These are phyloP conservation scores for Diaporthe sp. DNA, from an alignment of 2,329 filamentous ascomycete species.

Conservation along the genomic window DNA sequence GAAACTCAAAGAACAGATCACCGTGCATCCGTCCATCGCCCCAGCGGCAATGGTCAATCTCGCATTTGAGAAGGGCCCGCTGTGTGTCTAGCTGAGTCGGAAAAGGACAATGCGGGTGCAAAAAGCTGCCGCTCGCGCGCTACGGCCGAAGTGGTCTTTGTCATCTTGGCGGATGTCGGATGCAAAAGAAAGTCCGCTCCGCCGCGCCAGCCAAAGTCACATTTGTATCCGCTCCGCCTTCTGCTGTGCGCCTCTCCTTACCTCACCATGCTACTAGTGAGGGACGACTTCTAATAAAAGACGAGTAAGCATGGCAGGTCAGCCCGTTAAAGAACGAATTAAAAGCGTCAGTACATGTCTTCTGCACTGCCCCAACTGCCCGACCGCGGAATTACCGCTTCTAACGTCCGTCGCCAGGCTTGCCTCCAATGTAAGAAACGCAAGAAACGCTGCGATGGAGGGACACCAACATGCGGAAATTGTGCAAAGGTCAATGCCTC, in stretches of 20 bases:
- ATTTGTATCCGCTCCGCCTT: conserved; percentile 19
- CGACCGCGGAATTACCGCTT: neutral
- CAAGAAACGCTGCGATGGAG: conserved; percentile 20
- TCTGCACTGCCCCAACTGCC: neutral
- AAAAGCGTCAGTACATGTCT: neutral
- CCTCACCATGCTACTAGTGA: neutral
- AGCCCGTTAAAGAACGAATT: neutral
- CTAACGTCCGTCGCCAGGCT: neutral
- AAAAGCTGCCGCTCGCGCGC: neutral
- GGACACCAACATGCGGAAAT: neutral
- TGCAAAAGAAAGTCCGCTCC: conserved; percentile 7
- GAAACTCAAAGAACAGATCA: no score
- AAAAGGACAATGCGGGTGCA: neutral
- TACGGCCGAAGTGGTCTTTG: neutral
- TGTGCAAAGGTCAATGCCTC: neutral
- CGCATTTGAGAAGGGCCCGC: no score
- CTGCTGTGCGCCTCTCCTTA: neutral
- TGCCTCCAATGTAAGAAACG: neutral
- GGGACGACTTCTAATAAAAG: neutral
- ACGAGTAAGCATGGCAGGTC: neutral
- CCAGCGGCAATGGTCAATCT: no score
- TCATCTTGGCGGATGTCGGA: conserved; percentile 16
- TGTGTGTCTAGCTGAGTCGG: neutral
- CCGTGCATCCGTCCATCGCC: neutral
- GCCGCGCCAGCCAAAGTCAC: neutral